Evolutionary conservation across 2,329 filamentous ascomycete species (phyloP).

Genomic region (Leptographium radiaticola): DNA sequence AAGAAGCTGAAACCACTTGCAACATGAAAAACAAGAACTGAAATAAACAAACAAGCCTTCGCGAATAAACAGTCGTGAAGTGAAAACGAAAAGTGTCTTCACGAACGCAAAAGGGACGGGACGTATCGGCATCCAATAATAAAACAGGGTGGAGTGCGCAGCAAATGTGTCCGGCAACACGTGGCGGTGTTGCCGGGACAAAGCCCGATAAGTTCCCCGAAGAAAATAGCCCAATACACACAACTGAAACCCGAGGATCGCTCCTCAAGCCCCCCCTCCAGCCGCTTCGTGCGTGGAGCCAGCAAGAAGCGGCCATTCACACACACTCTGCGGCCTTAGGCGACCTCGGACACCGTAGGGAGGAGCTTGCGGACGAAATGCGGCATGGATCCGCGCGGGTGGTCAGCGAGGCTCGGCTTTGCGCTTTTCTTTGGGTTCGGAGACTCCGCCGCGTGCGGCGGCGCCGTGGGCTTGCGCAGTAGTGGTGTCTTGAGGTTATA

Average conservation of each 20-base stretch:
- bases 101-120: background rate
- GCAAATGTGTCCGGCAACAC: background rate
- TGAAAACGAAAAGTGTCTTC: background rate
- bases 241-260: background rate
- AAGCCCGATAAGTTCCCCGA: background rate
- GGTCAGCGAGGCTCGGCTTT: slow-evolving; percentile 18
- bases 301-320: background rate
- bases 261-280: background rate
- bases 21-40: background rate
- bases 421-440: slow-evolving; percentile 14
- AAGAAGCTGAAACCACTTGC: background rate
- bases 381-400: slow-evolving; percentile 22
- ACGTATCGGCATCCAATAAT: background rate
- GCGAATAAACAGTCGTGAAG: background rate
- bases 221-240: background rate
- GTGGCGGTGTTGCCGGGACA: background rate
- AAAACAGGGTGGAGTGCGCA: background rate
- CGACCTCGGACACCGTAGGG: slow-evolving; percentile 18
- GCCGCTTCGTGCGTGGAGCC: background rate
- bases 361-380: slow-evolving; percentile 24
- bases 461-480: background rate
- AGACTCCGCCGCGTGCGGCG: background rate
- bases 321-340: background rate
- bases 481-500: background rate
- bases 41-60: background rate